Percentiles rank a stretch among this genome's conserved stretches.
Evolutionary conservation across 1,284 basidiomycete species (phyloP).

Genomic region (Ustilago curta): DNA sequence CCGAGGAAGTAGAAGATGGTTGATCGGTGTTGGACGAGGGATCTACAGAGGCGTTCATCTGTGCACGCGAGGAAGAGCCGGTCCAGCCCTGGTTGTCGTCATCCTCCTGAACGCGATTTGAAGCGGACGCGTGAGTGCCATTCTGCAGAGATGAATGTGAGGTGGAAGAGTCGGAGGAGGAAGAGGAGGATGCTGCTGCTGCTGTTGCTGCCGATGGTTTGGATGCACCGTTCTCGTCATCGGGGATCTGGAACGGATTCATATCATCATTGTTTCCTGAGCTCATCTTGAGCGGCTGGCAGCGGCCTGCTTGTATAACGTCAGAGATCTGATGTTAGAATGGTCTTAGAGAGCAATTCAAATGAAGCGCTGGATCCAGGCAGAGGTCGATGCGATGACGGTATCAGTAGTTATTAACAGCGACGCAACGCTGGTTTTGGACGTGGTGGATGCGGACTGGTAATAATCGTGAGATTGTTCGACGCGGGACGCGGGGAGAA

Average conservation of each 20-base stretch:
- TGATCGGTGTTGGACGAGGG: background rate
- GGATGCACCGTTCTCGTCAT: conserved; percentile 27
- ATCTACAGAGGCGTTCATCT: conserved; percentile 11
- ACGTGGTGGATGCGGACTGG: too few species aligned
- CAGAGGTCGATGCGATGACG: background rate
- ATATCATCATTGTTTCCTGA: conserved; percentile 23
- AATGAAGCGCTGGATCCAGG: background rate
- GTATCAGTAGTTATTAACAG: background rate
- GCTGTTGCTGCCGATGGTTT: conserved; percentile 17
- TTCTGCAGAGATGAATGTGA: conserved; percentile 24
- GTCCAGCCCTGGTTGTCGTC: conserved; percentile 45
- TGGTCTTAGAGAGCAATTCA: too few species aligned
- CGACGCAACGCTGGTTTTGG: too few species aligned
- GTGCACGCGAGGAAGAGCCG: conserved; percentile 35
- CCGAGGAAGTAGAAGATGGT: conserved; percentile 19
- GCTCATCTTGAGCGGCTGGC: conserved; percentile 28
- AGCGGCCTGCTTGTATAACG: background rate
- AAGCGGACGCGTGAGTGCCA: background rate
- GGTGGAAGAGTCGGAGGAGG: too few species aligned
- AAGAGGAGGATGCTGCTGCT: conserved; percentile 20
- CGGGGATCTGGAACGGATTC: conserved; percentile 53
- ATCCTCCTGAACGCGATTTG: conserved; percentile 18
- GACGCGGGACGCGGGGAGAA: too few species aligned
- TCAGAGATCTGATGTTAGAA: background rate
- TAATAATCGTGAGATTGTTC: too few species aligned